These are phyloP conservation scores for Fonsecaea multimorphosa DNA, from an alignment of 2,329 filamentous ascomycete genomes.

Conservation along the genomic window DNA sequence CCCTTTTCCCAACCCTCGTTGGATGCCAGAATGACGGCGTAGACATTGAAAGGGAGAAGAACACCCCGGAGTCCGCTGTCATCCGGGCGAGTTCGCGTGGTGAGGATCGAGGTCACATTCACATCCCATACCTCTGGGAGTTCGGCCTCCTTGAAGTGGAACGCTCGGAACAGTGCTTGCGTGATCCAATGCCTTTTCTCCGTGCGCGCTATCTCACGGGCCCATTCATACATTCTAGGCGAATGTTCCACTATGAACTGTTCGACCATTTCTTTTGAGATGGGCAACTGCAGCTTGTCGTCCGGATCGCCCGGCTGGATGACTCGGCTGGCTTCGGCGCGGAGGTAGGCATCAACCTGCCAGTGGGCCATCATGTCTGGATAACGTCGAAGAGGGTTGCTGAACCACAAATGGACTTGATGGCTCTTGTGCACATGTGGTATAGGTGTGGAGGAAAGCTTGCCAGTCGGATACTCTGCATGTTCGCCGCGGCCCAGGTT, in stretches of 20 bases:
- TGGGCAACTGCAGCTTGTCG: slow-evolving; percentile 53
- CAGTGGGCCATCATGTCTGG: slow-evolving; percentile 67
- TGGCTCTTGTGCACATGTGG: slow-evolving; percentile 57
- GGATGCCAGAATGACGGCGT: slow-evolving; percentile 8
- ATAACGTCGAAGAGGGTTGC: slow-evolving; percentile 66
- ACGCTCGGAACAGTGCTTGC: slow-evolving; percentile 63
- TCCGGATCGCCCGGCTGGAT: slow-evolving; percentile 5
- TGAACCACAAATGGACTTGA: slow-evolving; percentile 63
- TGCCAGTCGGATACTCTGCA: slow-evolving; percentile 41
- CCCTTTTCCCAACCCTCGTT: slow-evolving; percentile 21
- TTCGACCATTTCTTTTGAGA: slow-evolving; percentile 55
- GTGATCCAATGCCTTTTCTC: slow-evolving; percentile 55
- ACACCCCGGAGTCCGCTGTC: slow-evolving; percentile 27
- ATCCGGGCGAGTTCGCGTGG: slow-evolving; percentile 11
- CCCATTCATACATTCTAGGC: slow-evolving; percentile 44
- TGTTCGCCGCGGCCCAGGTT: slow-evolving; percentile 40
- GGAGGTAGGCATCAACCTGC: slow-evolving; percentile 68
- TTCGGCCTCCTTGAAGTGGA: slow-evolving; percentile 60
- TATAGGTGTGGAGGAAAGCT: slow-evolving; percentile 51
- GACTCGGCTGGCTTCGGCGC: slow-evolving; percentile 59
- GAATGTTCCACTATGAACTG: slow-evolving; percentile 53
- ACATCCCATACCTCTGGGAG: slow-evolving; percentile 53
- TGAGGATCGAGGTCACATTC: slow-evolving; percentile 16
- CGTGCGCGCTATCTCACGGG: slow-evolving; percentile 4
- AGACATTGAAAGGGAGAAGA: slow-evolving; percentile 29